Conservation (phyloP, 257 asterid genomes). For the Handroanthus guayacan region DNA sequence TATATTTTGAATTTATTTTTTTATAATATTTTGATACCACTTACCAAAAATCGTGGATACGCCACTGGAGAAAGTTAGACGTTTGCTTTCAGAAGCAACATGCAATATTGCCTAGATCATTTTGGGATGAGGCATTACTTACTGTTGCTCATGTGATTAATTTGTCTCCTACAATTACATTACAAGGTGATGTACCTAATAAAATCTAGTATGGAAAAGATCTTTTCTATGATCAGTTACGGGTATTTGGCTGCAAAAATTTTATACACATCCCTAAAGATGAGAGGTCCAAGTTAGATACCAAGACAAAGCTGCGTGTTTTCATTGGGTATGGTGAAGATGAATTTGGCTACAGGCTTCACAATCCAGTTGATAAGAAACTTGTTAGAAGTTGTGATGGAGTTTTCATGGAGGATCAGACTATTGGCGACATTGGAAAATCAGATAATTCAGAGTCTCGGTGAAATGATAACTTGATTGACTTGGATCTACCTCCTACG, state of each 20-base stretch:
- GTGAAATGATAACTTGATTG: background rate
- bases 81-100: background rate
- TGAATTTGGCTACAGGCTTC: constrained; percentile 21
- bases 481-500: background rate
- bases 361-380: constrained; percentile 16
- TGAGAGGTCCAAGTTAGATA: constrained; percentile 28
- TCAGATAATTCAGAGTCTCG: background rate
- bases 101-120: background rate
- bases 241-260: constrained; percentile 24
- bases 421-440: background rate
- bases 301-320: constrained; percentile 23
- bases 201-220: background rate
- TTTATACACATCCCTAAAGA: constrained; percentile 31
- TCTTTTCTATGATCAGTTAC: background rate
- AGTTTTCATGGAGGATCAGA: constrained; percentile 22
- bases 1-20: too few species aligned
- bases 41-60: too few species aligned
- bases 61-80: constrained; percentile 1
- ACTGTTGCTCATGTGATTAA: constrained; percentile 21
- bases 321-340: constrained; percentile 15
- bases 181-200: constrained; percentile 15
- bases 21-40: too few species aligned
- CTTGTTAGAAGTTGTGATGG: constrained; percentile 29
- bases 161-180: background rate
- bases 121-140: constrained; percentile 16